Percentiles rank a stretch among this genome's conserved stretches.
Conservation (phyloP, 2,329 filamentous ascomycete species). For the Alternaria sp. region DNA sequence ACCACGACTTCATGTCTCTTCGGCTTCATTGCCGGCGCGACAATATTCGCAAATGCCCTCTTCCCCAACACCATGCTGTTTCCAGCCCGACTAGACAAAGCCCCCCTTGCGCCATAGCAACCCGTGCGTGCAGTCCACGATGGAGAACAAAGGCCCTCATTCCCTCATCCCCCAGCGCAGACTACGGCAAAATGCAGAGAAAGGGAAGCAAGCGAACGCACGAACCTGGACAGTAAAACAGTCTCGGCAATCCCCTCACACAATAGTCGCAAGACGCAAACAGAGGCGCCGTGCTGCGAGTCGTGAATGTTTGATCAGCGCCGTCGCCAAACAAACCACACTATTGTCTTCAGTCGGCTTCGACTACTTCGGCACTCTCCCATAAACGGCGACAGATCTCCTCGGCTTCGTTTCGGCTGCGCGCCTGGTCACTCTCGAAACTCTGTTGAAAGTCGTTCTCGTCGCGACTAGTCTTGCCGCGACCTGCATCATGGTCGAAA, state of each 20-base stretch:
- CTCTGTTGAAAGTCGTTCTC: conserved; percentile 35
- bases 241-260: not conserved
- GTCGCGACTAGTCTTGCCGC: conserved; percentile 22
- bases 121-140: not conserved
- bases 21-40: not conserved
- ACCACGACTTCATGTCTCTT: not conserved
- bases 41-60: not conserved
- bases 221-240: conserved; percentile 7
- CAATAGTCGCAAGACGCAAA: conserved; percentile 8
- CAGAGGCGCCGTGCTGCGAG: not conserved
- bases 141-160: not conserved
- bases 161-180: not conserved
- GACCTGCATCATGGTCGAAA: conserved; percentile 29
- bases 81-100: conserved; percentile 1
- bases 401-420: conserved; percentile 43
- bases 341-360: conserved; percentile 39
- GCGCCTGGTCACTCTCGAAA: conserved; percentile 36
- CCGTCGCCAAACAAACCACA: not conserved
- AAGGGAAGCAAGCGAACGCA: conserved; percentile 6
- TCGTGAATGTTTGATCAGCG: conserved; percentile 10
- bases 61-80: not conserved
- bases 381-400: conserved; percentile 51
- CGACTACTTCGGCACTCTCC: conserved; percentile 47
- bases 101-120: not conserved
- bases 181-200: conserved; percentile 1